Evolutionary conservation across 768 basidiomycete species (phyloP).

Genomic region (Rhizopogon vesiculosus): DNA sequence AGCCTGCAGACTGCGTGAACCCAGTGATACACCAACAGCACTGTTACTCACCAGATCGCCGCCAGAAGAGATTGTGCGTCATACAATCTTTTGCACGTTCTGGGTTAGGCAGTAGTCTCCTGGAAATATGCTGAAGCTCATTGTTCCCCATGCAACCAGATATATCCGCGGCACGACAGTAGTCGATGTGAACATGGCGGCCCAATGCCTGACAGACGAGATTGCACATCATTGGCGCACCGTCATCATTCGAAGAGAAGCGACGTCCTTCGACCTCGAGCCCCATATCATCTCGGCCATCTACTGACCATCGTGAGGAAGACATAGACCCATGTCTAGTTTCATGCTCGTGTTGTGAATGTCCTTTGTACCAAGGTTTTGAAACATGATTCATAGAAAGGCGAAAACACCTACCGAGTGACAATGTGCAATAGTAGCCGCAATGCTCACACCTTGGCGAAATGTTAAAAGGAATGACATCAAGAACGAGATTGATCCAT

Average conservation of each 20-base stretch:
- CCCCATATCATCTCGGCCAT: conserved; percentile 43
- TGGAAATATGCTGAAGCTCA: conserved; percentile 42
- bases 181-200: conserved; percentile 53
- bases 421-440: conserved; percentile 55
- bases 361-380: conserved; percentile 30
- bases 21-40: no score
- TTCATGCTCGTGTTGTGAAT: conserved; percentile 56
- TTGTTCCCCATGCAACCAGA: conserved; percentile 32
- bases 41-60: conserved; percentile 41
- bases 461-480: not conserved
- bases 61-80: conserved; percentile 53
- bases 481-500: conserved; percentile 2
- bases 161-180: conserved; percentile 39
- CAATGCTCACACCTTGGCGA: conserved; percentile 45
- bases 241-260: conserved; percentile 49
- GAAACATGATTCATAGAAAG: not conserved
- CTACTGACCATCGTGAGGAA: conserved; percentile 49
- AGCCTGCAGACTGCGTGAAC: conserved; percentile 31
- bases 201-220: conserved; percentile 53
- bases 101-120: conserved; percentile 41
- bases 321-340: conserved; percentile 65
- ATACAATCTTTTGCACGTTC: conserved; percentile 47
- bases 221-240: conserved; percentile 62
- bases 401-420: conserved; percentile 35
- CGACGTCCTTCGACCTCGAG: conserved; percentile 53